A percentile compares a stretch with the other conserved stretches of the same genome.
These are phyloP conservation scores for Chalciporus sphaerocephalus DNA, from an alignment of 768 basidiomycete genomes.

Conservation along the genomic window DNA sequence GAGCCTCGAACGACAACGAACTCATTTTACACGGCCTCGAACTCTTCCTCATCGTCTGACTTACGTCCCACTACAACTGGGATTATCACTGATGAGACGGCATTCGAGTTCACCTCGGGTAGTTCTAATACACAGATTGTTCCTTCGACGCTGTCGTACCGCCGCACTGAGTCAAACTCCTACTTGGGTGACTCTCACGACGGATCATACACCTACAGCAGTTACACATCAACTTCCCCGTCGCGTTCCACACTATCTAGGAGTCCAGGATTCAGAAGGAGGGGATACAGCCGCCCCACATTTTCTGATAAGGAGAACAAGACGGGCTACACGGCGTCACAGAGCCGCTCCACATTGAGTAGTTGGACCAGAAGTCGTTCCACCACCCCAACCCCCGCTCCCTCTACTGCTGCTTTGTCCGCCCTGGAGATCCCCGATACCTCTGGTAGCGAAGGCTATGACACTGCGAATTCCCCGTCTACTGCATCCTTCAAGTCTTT, in stretches of 20 bases:
- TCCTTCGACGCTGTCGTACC: constrained; percentile 49
- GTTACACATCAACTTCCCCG: constrained; percentile 41
- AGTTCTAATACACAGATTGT: constrained; percentile 42
- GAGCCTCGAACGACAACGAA: constrained; percentile 23
- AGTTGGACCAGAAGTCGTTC: constrained; percentile 34
- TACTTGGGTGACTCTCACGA: constrained; percentile 54
- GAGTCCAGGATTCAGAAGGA: constrained; percentile 53
- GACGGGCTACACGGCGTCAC: constrained; percentile 31
- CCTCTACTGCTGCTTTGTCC: constrained; percentile 28
- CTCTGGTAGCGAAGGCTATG: constrained; percentile 51
- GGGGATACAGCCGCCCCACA: constrained; percentile 39
- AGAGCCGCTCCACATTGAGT: constrained; percentile 32
- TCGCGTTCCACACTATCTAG: constrained; percentile 51
- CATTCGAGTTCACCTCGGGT: constrained; percentile 36
- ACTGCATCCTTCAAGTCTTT: constrained; percentile 52
- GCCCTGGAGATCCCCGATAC: constrained; percentile 29
- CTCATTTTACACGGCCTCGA: constrained; percentile 35
- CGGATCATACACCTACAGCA: constrained; percentile 32
- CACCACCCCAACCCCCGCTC: constrained; percentile 28
- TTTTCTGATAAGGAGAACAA: constrained; percentile 58
- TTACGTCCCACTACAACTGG: constrained; percentile 27
- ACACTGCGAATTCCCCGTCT: constrained; percentile 41
- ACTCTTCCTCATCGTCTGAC: constrained; percentile 33
- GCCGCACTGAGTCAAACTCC: constrained; percentile 51
- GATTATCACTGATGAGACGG: constrained; percentile 37